Evolutionary conservation across 1,139 yeast genomes (phyloP).

Genomic region (Kodamaea arcana): DNA sequence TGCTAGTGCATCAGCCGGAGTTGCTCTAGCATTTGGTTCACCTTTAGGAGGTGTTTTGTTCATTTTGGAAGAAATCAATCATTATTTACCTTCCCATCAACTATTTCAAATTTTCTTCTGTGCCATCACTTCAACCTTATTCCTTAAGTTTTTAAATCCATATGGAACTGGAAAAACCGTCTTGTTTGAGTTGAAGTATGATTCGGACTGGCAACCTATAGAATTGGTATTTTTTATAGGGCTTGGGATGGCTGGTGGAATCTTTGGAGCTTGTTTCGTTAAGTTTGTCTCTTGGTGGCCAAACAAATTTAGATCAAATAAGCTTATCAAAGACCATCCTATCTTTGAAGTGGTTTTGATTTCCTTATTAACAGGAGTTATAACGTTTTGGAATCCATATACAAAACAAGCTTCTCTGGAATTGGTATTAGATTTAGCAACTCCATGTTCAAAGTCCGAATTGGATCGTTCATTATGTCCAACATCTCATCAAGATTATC

Average conservation of each 20-base stretch:
- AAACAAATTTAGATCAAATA: conserved; percentile 31
- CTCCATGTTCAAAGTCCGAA: conserved; percentile 38
- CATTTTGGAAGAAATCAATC: conserved; percentile 61
- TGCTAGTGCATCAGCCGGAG: conserved; percentile 68
- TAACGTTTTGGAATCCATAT: conserved; percentile 51
- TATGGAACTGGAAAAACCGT: conserved; percentile 64
- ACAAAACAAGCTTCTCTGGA: conserved; percentile 55
- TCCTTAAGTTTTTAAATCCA: conserved; percentile 54
- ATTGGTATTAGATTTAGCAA: conserved; percentile 48
- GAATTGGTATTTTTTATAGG: conserved; percentile 48
- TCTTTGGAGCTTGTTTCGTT: conserved; percentile 54
- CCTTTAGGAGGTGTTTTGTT: conserved; percentile 69
- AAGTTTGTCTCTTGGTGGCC: conserved; percentile 53
- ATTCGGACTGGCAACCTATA: conserved; percentile 50
- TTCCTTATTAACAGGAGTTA: conserved; percentile 45
- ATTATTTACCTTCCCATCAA: conserved; percentile 55
- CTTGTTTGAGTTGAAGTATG: conserved; percentile 51
- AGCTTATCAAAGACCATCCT: conserved; percentile 38
- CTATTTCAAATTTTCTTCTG: conserved; percentile 58
- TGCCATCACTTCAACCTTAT: conserved; percentile 55
- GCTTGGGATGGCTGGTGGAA: conserved; percentile 55
- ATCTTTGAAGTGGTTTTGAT: conserved; percentile 46
- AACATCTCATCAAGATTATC: conserved; percentile 21
- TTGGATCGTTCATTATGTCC: conserved; percentile 43
- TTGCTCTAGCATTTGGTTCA: conserved; percentile 66